These are phyloP conservation scores for Pseudogymnoascus sp. DNA, from an alignment of 2,329 filamentous ascomycete species.

Conservation along the genomic window DNA sequence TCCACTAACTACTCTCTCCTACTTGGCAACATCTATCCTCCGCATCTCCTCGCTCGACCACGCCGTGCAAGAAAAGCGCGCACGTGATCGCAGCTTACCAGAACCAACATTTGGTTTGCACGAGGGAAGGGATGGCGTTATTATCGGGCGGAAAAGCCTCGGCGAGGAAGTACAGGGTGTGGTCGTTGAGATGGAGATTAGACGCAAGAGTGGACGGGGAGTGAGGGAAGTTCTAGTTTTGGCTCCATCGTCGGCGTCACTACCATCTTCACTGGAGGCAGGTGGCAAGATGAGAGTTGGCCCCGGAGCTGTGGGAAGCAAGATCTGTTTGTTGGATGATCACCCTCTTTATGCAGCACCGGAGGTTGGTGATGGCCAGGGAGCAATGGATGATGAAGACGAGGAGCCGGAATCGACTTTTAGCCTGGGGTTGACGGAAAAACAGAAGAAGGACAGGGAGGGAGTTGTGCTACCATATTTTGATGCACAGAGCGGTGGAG, in stretches of 20 bases:
- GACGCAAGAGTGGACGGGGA: slow-evolving; percentile 70
- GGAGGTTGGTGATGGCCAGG: slow-evolving; percentile 17
- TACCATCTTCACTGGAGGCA: neutral
- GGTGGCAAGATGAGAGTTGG: slow-evolving; percentile 6
- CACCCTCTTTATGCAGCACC: slow-evolving; percentile 58
- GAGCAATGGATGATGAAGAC: slow-evolving; percentile 29
- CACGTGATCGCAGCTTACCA: slow-evolving; percentile 63
- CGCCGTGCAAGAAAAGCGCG: slow-evolving; percentile 63
- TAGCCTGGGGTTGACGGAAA: slow-evolving; percentile 77
- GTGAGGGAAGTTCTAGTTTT: slow-evolving; percentile 60
- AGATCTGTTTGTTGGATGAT: slow-evolving; percentile 61
- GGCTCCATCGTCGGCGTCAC: slow-evolving; percentile 23
- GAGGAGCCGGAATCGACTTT: slow-evolving; percentile 68
- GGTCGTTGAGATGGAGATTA: slow-evolving; percentile 77
- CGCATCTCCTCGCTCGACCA: slow-evolving; percentile 65
- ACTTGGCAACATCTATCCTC: slow-evolving; percentile 83
- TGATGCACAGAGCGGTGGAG: slow-evolving; percentile 79
- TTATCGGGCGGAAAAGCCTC: slow-evolving; percentile 42
- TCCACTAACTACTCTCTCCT: slow-evolving; percentile 63
- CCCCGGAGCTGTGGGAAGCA: slow-evolving; percentile 37
- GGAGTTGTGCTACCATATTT: slow-evolving; percentile 91
- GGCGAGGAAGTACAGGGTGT: slow-evolving; percentile 38
- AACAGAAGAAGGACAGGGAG: slow-evolving; percentile 78
- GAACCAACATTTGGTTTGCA: slow-evolving; percentile 72
- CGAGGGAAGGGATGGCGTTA: slow-evolving; percentile 68